phyloP scores from a whole-genome alignment of 2,329 filamentous ascomycete species.

The Hirsutella minnesotensis region DNA sequence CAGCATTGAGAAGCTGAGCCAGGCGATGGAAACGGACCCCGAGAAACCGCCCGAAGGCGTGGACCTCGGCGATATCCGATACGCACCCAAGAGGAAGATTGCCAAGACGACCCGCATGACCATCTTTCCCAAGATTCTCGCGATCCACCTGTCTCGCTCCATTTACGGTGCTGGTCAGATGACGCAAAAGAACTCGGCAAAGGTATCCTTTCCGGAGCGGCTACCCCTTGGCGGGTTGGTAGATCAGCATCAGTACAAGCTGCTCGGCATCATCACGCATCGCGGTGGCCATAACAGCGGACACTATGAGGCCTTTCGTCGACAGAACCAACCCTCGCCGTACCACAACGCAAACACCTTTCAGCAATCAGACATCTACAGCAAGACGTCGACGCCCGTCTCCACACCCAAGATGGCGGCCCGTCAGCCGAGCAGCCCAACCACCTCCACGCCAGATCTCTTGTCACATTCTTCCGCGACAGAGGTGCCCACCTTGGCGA shows the following conservation, averaged over 20 bases:
- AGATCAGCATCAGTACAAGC: slow-evolving; percentile 66
- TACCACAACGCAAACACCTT: slow-evolving; percentile 77
- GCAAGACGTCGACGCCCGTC: slow-evolving; percentile 42
- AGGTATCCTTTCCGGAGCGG: slow-evolving; percentile 84
- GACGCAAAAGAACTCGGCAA: slow-evolving; percentile 88
- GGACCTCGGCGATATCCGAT: slow-evolving; percentile 58
- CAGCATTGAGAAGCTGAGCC: slow-evolving; percentile 53
- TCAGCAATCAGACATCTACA: slow-evolving; percentile 63
- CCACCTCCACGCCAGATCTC: slow-evolving; percentile 35
- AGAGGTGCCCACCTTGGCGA: slow-evolving; percentile 24
- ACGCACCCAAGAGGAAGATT: slow-evolving; percentile 73
- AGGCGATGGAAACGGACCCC: slow-evolving; percentile 67
- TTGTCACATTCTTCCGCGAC: slow-evolving; percentile 24
- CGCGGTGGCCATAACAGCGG: slow-evolving; percentile 93
- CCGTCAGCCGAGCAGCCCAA: slow-evolving; percentile 26
- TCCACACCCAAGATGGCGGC: slow-evolving; percentile 34
- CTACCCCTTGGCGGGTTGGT: slow-evolving; percentile 71
- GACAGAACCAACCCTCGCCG: slow-evolving; percentile 68
- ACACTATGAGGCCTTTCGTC: slow-evolving; percentile 91
- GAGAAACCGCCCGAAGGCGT: slow-evolving; percentile 65
- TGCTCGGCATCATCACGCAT: slow-evolving; percentile 82
- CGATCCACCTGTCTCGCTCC: slow-evolving; percentile 84
- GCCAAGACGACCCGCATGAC: slow-evolving; percentile 81
- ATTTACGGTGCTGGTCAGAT: slow-evolving; percentile 70
- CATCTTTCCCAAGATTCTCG: slow-evolving; percentile 76